Conservation (phyloP, 306 rosid species). For the Oxytropis ochrocephala region DNA sequence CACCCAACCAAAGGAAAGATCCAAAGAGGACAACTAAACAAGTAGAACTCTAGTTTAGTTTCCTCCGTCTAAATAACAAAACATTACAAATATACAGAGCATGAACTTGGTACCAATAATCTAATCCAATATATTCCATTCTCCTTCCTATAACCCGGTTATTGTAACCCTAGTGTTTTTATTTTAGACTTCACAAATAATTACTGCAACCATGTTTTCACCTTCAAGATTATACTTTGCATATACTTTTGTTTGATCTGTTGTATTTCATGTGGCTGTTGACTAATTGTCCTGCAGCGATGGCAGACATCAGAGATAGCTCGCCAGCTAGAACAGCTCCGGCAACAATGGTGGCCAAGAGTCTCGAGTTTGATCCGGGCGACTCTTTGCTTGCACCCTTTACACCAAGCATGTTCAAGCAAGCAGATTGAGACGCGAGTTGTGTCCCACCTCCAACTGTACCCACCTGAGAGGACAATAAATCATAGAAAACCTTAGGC, state of each 20-base stretch:
- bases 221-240: conserved; percentile 29
- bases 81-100: conserved; percentile 21
- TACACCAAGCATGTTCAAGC: conserved; percentile 70
- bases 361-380: conserved; percentile 65
- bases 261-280: conserved; percentile 81
- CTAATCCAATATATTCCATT: conserved; percentile 1
- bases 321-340: conserved; percentile 76
- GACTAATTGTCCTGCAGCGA: conserved; percentile 69
- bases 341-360: conserved; percentile 57
- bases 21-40: not conserved
- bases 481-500: not conserved
- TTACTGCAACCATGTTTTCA: not conserved
- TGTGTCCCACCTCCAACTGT: conserved; percentile 82
- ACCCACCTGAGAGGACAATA: conserved; percentile 48
- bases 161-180: not conserved
- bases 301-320: conserved; percentile 67
- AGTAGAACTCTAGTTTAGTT: conserved; percentile 6
- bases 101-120: conserved; percentile 11
- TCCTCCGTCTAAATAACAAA: conserved; percentile 14
- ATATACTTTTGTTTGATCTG: conserved; percentile 50
- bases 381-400: conserved; percentile 67
- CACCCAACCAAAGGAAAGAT: conserved; percentile 18
- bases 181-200: conserved; percentile 21
- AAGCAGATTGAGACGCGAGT: conserved; percentile 79
- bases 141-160: not conserved